A percentile compares a stretch with the other conserved stretches of the same genome.
These are phyloP conservation scores for Dactylonectria estremocensis DNA, from an alignment of 2,329 filamentous ascomycete genomes.

Conservation along the genomic window DNA sequence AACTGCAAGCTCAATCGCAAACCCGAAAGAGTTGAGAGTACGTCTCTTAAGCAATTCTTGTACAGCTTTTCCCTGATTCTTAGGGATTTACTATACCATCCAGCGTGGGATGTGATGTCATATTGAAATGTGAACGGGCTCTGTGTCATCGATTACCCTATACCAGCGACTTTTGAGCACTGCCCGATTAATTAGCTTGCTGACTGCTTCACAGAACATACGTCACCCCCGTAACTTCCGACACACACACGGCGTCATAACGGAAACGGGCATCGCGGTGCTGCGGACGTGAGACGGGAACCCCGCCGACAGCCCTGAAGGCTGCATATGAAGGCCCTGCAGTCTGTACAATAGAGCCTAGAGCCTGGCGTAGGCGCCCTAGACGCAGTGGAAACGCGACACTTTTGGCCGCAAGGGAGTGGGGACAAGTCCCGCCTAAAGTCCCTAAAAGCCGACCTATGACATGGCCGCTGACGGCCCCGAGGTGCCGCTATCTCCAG, in stretches of 20 bases:
- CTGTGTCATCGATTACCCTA: too few species aligned
- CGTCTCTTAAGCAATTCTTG: too few species aligned
- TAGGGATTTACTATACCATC: too few species aligned
- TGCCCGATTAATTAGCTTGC: conserved; percentile 25
- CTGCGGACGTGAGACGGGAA: neutral
- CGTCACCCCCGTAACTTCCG: neutral
- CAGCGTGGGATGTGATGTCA: too few species aligned
- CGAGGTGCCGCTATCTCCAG: conserved; percentile 26
- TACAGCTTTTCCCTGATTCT: too few species aligned
- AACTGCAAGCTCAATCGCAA: too few species aligned
- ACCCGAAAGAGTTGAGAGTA: too few species aligned
- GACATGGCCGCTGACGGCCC: conserved; percentile 20
- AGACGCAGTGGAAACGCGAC: neutral
- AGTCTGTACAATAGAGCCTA: too few species aligned
- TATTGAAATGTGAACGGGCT: too few species aligned
- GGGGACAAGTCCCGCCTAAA: conserved; percentile 11
- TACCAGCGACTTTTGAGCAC: too few species aligned
- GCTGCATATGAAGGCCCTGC: too few species aligned
- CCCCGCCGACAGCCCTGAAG: neutral
- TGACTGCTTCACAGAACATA: neutral
- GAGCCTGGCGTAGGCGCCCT: neutral
- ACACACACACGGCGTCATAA: conserved; percentile 34
- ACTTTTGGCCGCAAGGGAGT: neutral
- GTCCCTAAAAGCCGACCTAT: conserved; percentile 21
- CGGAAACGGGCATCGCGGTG: neutral